Conservation (phyloP, 2,329 filamentous ascomycete genomes). For the Calonectria henricotiae region DNA sequence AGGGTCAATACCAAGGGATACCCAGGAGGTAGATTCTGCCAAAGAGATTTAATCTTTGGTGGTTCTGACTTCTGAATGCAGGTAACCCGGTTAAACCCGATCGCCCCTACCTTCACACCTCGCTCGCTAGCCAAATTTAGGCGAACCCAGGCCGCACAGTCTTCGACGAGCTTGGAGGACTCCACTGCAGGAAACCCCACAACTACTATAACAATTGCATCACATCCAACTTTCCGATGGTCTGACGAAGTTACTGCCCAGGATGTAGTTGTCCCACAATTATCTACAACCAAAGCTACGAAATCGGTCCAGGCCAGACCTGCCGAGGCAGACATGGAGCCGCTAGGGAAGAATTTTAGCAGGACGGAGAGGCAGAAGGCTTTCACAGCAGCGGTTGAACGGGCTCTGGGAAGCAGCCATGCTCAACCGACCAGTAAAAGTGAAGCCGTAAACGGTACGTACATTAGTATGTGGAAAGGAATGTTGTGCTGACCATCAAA, state of each 20-base stretch:
- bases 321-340: slow-evolving; percentile 1
- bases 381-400: slow-evolving; percentile 46
- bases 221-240: slow-evolving; percentile 49
- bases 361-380: slow-evolving; percentile 41
- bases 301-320: not conserved
- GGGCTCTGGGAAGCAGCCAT: slow-evolving; percentile 42
- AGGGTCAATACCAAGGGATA: slow-evolving; percentile 56
- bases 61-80: slow-evolving; percentile 64
- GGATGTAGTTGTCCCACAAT: slow-evolving; percentile 34
- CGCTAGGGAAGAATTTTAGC: slow-evolving; percentile 21
- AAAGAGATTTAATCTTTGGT: slow-evolving; percentile 52
- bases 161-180: slow-evolving; percentile 39
- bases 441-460: slow-evolving; percentile 42
- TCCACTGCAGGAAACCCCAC: slow-evolving; percentile 31
- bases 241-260: slow-evolving; percentile 55
- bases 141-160: slow-evolving; percentile 33
- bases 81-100: slow-evolving; percentile 71
- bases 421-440: slow-evolving; percentile 6
- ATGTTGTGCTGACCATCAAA: slow-evolving; percentile 40
- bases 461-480: not conserved
- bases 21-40: slow-evolving; percentile 69
- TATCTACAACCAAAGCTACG: slow-evolving; percentile 6
- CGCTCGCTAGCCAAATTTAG: slow-evolving; percentile 51
- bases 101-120: slow-evolving; percentile 72
- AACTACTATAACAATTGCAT: slow-evolving; percentile 31